Evolutionary conservation across 352 stramenopile species (phyloP), one percentile per base, ranked within the genome.

Genomic region (Phytophthora lateralis): DNA sequence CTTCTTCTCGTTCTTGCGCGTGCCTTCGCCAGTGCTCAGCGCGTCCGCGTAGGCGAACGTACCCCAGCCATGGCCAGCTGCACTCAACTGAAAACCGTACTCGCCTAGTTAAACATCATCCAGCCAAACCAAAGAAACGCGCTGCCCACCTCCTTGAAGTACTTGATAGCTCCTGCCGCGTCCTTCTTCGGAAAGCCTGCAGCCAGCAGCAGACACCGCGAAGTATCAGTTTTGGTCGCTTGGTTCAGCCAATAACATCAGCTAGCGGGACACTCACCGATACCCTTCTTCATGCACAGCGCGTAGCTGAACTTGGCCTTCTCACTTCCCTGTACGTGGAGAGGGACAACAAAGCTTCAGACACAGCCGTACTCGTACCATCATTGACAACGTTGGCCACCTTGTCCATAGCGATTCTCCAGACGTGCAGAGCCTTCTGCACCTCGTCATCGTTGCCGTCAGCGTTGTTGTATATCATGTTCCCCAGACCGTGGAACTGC

Each of bases 301-400:
- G 87, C 87, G 38, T 93, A 90, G 66, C 85, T 95, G 71, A 86
- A 95, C 70, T 93, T 95, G 65, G 87, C 81, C 47, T 88, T 80
- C 11, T 89, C 64, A 63, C 85, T 91, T 39, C 87, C 87, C 80
- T 90, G 27, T 3, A 48, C 43, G n/a, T 50, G 35, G 17, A 43
- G 1, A 44, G 15, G 41, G 6, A 24, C 17, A 44, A n/a, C 2
- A 29, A 42, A 10, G 39, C 15, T 38, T 39, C 26, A 35, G 30
- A 38, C 0, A 8, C 15, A 24, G 26, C 20, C 24, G 6, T 39
- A 12, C 18, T 24, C 18, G 17, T 24, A 44, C 0, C 14, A 18
- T 6, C 38, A 41, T 5, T 12, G n/a, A 44, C 11, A 4, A 2
- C 20, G 24, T 8, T 29, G 11, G 44, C 6, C 20, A 88, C 80